Conservation (phyloP, 2,329 filamentous ascomycete species). For the Penicillium digitatum region DNA sequence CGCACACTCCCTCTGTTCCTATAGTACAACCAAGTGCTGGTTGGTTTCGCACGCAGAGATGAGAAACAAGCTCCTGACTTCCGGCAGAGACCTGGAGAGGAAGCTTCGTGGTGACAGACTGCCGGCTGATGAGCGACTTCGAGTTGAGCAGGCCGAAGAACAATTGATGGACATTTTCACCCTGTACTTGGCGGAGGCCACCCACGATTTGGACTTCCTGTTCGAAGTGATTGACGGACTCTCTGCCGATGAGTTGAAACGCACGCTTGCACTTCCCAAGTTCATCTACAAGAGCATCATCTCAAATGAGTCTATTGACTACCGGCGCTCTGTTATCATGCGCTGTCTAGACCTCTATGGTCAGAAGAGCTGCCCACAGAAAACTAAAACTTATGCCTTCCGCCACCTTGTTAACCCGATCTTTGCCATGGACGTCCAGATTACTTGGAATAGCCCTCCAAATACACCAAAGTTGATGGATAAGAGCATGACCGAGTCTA, state of each 20-base stretch:
- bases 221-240: constrained; percentile 80
- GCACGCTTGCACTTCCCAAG: constrained; percentile 68
- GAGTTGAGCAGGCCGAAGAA: constrained; percentile 83
- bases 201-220: constrained; percentile 74
- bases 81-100: constrained; percentile 73
- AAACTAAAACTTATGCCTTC: constrained; percentile 87
- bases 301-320: constrained; percentile 76
- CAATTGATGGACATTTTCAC: constrained; percentile 83
- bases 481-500: constrained; percentile 77
- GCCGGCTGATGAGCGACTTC: constrained; percentile 68
- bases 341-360: constrained; percentile 86
- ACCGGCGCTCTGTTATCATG: constrained; percentile 75
- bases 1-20: constrained; percentile 71
- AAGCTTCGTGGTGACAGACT: constrained; percentile 68
- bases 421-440: constrained; percentile 91
- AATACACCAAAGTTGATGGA: constrained; percentile 74
- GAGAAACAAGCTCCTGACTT: constrained; percentile 57
- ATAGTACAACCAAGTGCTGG: constrained; percentile 64
- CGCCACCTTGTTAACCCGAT: constrained; percentile 94
- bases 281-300: constrained; percentile 87
- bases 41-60: constrained; percentile 53
- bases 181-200: constrained; percentile 69
- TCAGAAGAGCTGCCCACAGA: constrained; percentile 72
- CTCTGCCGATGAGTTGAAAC: constrained; percentile 76
- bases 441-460: constrained; percentile 62